phyloP scores from a whole-genome alignment of 2,329 filamentous ascomycete genomes.

The Ophiostoma sp. region DNA sequence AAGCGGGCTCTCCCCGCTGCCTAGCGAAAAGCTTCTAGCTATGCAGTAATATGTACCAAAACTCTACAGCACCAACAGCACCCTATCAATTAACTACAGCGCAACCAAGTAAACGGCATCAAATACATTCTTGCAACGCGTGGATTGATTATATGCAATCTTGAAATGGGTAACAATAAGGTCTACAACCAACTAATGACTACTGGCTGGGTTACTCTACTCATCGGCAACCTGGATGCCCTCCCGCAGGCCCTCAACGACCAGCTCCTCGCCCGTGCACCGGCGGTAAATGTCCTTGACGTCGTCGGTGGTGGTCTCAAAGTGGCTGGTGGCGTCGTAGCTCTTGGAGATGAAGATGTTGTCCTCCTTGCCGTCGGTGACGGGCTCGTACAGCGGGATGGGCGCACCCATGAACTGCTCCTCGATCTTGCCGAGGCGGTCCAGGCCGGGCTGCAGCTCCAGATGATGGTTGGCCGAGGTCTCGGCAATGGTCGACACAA shows the following conservation, averaged over 20 bases:
- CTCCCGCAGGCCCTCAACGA: slow-evolving; percentile 81
- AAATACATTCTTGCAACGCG: neutral
- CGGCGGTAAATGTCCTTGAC: slow-evolving; percentile 89
- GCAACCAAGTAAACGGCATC: neutral
- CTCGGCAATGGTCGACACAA: slow-evolving; percentile 96
- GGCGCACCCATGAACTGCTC: slow-evolving; percentile 79
- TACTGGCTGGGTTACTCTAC: slow-evolving; percentile 36
- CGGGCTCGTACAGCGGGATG: slow-evolving; percentile 69
- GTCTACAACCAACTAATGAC: neutral
- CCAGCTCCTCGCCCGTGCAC: slow-evolving; percentile 75
- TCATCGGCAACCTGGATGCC: slow-evolving; percentile 69
- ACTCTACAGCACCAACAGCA: neutral
- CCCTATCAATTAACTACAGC: neutral
- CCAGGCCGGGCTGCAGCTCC: slow-evolving; percentile 86
- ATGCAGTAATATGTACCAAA: neutral
- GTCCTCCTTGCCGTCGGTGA: slow-evolving; percentile 75
- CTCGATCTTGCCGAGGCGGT: slow-evolving; percentile 87
- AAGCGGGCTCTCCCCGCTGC: slow-evolving; percentile 13
- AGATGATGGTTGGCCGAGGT: slow-evolving; percentile 87
- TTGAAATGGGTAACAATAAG: slow-evolving; percentile 10
- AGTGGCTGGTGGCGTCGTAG: slow-evolving; percentile 97
- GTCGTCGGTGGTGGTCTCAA: slow-evolving; percentile 87
- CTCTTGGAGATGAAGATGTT: slow-evolving; percentile 98
- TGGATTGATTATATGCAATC: slow-evolving; percentile 6
- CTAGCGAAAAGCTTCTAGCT: neutral